These are phyloP conservation scores for Lyophyllum decastes DNA, from an alignment of 768 basidiomycete species.

Conservation along the genomic window DNA sequence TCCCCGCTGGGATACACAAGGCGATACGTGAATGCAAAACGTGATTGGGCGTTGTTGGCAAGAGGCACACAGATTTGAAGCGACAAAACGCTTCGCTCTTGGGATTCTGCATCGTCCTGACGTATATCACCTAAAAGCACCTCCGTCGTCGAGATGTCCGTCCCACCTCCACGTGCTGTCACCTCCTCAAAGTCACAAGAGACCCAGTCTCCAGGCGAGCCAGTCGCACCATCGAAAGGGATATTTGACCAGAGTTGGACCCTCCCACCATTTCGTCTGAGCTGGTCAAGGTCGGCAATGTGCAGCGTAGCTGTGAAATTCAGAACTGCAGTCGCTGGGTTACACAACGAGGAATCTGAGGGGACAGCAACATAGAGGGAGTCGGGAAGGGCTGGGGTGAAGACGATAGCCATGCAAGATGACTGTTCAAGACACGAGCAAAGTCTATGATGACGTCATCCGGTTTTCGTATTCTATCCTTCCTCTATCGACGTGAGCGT, in stretches of 20 bases:
- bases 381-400: constrained; percentile 40
- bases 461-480: not conserved
- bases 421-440: not conserved
- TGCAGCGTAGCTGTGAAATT: constrained; percentile 38
- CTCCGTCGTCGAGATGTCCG: not conserved
- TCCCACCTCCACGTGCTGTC: not conserved
- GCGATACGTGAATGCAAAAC: constrained; percentile 51
- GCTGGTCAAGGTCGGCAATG: constrained; percentile 28
- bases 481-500: not conserved
- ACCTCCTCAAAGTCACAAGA: constrained; percentile 31
- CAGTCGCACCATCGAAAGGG: constrained; percentile 17
- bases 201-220: constrained; percentile 30
- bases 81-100: constrained; percentile 7
- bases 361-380: constrained; percentile 27
- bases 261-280: constrained; percentile 29
- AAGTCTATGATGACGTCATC: constrained; percentile 11
- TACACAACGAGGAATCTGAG: not conserved
- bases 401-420: constrained; percentile 34
- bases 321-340: constrained; percentile 22
- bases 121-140: not conserved
- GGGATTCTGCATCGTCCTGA: not conserved
- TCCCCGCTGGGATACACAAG: constrained; percentile 43
- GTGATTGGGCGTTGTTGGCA: not conserved
- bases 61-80: constrained; percentile 15
- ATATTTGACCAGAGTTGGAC: constrained; percentile 49